Conservation (phyloP, 2,329 filamentous ascomycete genomes). For the Verticillium dahliae region DNA sequence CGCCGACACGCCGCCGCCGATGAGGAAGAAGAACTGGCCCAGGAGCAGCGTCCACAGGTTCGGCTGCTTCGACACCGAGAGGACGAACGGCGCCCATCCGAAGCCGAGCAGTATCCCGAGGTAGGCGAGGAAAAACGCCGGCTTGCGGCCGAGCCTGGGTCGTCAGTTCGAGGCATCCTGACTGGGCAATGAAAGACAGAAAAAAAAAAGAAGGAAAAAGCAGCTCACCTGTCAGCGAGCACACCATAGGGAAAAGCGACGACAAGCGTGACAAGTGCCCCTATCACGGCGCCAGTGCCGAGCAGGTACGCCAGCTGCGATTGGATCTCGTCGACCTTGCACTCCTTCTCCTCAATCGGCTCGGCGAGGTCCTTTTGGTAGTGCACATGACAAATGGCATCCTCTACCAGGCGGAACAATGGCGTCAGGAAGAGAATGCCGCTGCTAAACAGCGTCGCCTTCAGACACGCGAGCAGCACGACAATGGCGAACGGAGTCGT, state of each 20-base stretch:
- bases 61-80: conserved; percentile 19
- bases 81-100: conserved; percentile 22
- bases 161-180: not conserved
- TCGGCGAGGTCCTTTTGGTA: conserved; percentile 23
- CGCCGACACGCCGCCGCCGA: conserved; percentile 35
- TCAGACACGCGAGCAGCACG: conserved; percentile 23
- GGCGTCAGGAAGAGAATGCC: conserved; percentile 29
- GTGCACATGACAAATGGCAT: conserved; percentile 30
- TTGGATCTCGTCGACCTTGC: conserved; percentile 35
- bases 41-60: conserved; percentile 36
- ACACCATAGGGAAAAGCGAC: conserved; percentile 37
- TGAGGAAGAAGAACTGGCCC: conserved; percentile 24
- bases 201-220: no score
- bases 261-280: conserved; percentile 28
- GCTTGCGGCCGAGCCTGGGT: conserved; percentile 31
- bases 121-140: conserved; percentile 29
- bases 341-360: conserved; percentile 33
- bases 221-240: conserved; percentile 28
- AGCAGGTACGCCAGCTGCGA: conserved; percentile 28
- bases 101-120: conserved; percentile 25
- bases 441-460: conserved; percentile 26
- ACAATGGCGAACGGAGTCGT: conserved; percentile 24
- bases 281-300: conserved; percentile 26
- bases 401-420: conserved; percentile 31
- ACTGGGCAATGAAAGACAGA: no score